Evolutionary conservation across 2,329 filamentous ascomycete genomes (phyloP), one percentile per base, ranked within the genome.

Genomic region (Claviceps pusilla): DNA sequence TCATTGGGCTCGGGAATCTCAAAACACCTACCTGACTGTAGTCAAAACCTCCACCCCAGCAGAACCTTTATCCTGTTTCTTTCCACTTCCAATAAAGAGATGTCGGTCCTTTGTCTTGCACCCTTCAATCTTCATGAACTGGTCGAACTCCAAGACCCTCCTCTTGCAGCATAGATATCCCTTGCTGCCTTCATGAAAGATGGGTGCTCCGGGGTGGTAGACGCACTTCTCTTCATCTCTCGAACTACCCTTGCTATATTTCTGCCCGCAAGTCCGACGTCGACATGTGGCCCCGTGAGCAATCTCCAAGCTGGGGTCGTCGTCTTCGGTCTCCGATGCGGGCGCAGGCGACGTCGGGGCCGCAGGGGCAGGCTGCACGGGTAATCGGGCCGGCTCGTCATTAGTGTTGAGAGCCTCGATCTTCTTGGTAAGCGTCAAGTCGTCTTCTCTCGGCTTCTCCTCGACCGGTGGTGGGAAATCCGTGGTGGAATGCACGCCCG

Each of bases 131-230:
- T 87, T 93, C 83, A 98, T 83, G 71, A 98, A 98, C 69, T 97
- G 86, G 68, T 98, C 90, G 69, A 98, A 98, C 66, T 98, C 93
- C 56, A 98, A 73, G 55, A 98, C 93, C 42, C 89, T 80, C 63
- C 89, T 78, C 79, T 97, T 97, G 73, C 93, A 98, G 75, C 93
- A 98, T 56, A 83, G 89, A 77, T 93, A 98, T 1, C 93, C 93
- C 74, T 98, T 98, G 72, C 88, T 95, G 41, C 93, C 93, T 73
- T 98, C 93, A 68, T 98, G 93, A 73, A 98, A 98, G 60, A 98
- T 84, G 29, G 93, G 88, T 28, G 79, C 81, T 4, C 93, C 93
- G 0, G 93, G 90, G 70, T 98, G 93, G 65, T 95, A 84, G 49
- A 87, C 77, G 66, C 93, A 98, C 57, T 80, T 76, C 73, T 96